Conservation (phyloP, 768 basidiomycete species). For the Chalciporus piperatus region DNA sequence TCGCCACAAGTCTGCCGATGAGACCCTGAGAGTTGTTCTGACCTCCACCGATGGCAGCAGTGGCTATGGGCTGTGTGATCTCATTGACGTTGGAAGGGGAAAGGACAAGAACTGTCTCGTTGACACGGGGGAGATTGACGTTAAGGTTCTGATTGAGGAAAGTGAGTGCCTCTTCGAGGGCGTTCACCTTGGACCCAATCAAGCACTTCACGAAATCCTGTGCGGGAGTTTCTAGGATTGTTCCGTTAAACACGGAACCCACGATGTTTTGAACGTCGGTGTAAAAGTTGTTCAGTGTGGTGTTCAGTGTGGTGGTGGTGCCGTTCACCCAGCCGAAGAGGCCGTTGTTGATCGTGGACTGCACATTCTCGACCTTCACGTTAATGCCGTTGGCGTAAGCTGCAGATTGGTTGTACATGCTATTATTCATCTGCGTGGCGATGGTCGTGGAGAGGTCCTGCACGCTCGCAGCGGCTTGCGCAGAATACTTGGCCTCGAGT, state of each 20-base stretch:
- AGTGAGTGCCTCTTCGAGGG: constrained; percentile 83
- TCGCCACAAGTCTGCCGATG: constrained; percentile 67
- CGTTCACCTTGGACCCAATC: constrained; percentile 87
- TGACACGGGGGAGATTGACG: constrained; percentile 76
- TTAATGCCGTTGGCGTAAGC: constrained; percentile 81
- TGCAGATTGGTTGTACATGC: constrained; percentile 79
- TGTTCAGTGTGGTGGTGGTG: constrained; percentile 85
- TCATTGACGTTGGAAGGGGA: constrained; percentile 72
- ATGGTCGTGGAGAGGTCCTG: constrained; percentile 70
- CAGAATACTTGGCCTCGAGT: constrained; percentile 64
- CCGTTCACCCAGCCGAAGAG: constrained; percentile 95
- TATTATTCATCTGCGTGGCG: constrained; percentile 71
- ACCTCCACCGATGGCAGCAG: constrained; percentile 71
- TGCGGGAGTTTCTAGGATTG: constrained; percentile 75
- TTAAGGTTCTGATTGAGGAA: constrained; percentile 88
- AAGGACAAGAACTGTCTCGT: constrained; percentile 71
- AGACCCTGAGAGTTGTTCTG: constrained; percentile 54
- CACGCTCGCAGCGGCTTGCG: constrained; percentile 57
- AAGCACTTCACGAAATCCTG: constrained; percentile 88
- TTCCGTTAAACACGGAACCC: constrained; percentile 76
- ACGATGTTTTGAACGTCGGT: constrained; percentile 78
- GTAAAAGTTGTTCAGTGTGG: constrained; percentile 85
- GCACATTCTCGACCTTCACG: constrained; percentile 60
- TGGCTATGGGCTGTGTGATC: constrained; percentile 73
- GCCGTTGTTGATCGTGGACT: constrained; percentile 78